These are phyloP conservation scores for Pascua guehoae DNA, from an alignment of 1,284 basidiomycete species.

Conservation along the genomic window DNA sequence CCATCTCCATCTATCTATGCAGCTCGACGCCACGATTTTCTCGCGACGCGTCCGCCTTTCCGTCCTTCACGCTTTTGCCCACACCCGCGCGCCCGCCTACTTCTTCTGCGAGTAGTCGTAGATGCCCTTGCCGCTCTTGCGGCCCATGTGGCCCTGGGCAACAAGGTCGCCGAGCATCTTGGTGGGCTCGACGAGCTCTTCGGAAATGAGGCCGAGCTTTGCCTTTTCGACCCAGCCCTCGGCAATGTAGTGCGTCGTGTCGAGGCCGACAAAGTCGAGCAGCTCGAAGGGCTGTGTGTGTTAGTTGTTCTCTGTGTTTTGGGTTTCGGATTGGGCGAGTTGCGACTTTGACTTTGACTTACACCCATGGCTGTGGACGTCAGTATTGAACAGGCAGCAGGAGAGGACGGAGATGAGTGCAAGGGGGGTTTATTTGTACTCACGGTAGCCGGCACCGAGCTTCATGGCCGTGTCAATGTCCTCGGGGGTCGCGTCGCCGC, in stretches of 20 bases:
- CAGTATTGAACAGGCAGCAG: background rate
- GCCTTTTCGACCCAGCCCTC: slow-evolving; percentile 56
- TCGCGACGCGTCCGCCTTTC: too few species aligned
- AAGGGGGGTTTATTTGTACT: too few species aligned
- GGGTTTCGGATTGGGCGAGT: background rate
- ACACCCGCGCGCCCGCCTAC: too few species aligned
- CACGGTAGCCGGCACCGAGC: slow-evolving; percentile 56
- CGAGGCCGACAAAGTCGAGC: slow-evolving; percentile 56
- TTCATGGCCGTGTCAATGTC: slow-evolving; percentile 61
- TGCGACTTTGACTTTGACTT: too few species aligned
- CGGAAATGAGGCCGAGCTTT: slow-evolving; percentile 48
- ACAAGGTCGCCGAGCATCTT: slow-evolving; percentile 54
- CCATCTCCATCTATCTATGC: too few species aligned
- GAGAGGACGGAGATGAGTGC: too few species aligned
- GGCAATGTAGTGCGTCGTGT: slow-evolving; percentile 53
- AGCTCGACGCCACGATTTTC: too few species aligned
- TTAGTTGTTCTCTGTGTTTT: background rate
- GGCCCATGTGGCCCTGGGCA: slow-evolving; percentile 54
- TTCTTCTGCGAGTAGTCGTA: slow-evolving; percentile 29
- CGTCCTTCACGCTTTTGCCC: too few species aligned
- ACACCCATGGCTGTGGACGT: slow-evolving; percentile 40
- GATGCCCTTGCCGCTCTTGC: slow-evolving; percentile 54
- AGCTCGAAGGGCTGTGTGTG: slow-evolving; percentile 55
- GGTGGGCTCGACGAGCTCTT: slow-evolving; percentile 52
- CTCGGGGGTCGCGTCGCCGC: slow-evolving; percentile 57